Conservation (phyloP, 2,329 filamentous ascomycete species). For the Xylaria sp. region DNA sequence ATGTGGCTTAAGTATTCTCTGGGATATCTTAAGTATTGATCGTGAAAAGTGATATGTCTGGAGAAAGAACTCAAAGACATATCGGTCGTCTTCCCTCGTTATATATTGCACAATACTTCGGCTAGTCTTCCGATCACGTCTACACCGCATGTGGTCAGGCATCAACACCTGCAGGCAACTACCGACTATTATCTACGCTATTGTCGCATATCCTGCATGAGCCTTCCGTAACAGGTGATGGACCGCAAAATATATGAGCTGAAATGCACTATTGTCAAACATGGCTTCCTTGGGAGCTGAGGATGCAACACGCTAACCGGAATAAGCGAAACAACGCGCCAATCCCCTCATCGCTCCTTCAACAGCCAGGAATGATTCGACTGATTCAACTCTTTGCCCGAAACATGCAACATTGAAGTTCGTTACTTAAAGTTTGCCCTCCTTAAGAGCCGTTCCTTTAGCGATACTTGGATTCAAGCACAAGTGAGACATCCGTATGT, state of each 20-base stretch:
- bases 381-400: too few relatives aligned
- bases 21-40: neutral
- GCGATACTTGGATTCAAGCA: too few relatives aligned
- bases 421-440: too few relatives aligned
- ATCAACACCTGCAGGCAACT: neutral
- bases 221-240: constrained; percentile 1
- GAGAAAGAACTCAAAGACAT: neutral
- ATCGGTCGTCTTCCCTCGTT: neutral
- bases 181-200: neutral
- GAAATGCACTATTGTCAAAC: neutral
- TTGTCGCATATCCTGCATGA: constrained; percentile 1
- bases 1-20: neutral
- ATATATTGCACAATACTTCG: neutral
- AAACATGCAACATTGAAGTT: too few relatives aligned
- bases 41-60: neutral
- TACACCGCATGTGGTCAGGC: neutral
- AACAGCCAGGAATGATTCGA: too few relatives aligned
- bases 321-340: too few relatives aligned
- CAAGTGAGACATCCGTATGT: too few relatives aligned
- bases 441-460: too few relatives aligned
- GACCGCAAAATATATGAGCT: neutral
- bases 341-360: too few relatives aligned
- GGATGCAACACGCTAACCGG: too few relatives aligned
- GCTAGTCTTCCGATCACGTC: neutral
- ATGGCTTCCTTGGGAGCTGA: neutral